Evolutionary conservation across 768 basidiomycete species (phyloP), one percentile per base, ranked within the genome.

Genomic region (Lentinus brumalis): DNA sequence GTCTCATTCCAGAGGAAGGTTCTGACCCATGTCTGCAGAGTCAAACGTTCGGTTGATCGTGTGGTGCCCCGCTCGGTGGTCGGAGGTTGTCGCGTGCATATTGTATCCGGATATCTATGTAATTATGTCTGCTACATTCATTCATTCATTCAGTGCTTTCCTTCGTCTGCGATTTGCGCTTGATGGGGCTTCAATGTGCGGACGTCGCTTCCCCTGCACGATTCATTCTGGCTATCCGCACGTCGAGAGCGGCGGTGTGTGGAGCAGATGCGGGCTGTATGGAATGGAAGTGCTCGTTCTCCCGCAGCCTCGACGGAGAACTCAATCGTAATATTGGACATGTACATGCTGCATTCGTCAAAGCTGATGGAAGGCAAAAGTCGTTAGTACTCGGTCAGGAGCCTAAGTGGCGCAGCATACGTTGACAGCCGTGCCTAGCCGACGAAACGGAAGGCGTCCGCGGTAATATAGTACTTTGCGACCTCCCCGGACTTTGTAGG

Each of bases 41-140:
- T 78, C 94, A 95, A 83, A 95, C 94, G 26, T 96, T 96, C 69
- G 93, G 94, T 66, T 94, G 70, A 80, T 71, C 4, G 38, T 40
- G 46, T 57, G 44, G 47, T 56, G 56, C 41, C 39, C 32, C 56
- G 61, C 10, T 57, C 44, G 38, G 66, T 40, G 53, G 61, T 55
- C 63, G 47, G 40, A 50, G 54, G 57, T 21, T 8, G 46, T 49
- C 67, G 53, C 61, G 29, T 61, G 32, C 47, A 52, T 60, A 41
- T 46, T 52, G 47, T 57, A 57, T 57, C 47, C 60, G 54, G 60
- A 57, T 30, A 51, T 53, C 60, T 50, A 50, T 67, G 66, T 67
- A 64, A 57, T 61, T 59, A 57, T 61, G 50, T 53, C 42, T 62
- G 53, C 56, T 62, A 60, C 50, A 59, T 39, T 16, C 30, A 7